Evolutionary conservation across 139 green algal species (phyloP), one percentile per base, ranked within the genome.

Genomic region (Coelastrella sp.): DNA sequence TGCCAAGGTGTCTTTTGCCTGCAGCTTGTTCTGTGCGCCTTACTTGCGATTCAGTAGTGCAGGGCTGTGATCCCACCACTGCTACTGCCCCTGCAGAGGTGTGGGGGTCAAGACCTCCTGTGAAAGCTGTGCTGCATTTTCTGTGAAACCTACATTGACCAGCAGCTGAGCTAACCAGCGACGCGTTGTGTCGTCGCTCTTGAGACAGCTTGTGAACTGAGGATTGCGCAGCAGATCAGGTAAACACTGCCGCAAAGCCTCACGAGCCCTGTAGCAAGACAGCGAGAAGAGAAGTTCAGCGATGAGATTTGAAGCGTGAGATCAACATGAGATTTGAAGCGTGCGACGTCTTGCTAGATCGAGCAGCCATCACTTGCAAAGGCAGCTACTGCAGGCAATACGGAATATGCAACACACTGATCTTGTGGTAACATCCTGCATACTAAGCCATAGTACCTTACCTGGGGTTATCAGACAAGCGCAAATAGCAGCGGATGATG

Each of bases 401-500:
- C n/a, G n/a, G n/a, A 57, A 57, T 2, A 57, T 57, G 48, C 13
- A 0, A 57, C 48, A 57, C 48, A 4, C 48, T 15, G 48, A n/a
- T 15, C 27, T 21, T 38, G 48, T 57, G n/a, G n/a, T n/a, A n/a
- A n/a, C n/a, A n/a, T n/a, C n/a, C n/a, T n/a, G n/a, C n/a, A n/a
- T n/a, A n/a, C n/a, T n/a, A n/a, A n/a, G n/a, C n/a, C n/a, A n/a
- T 57, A 57, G 19, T 1, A 40, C 0, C 88, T 11, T 87, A 92
- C 90, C 91, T 89, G 1, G 90, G 91, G 86, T 98, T 97, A 85
- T 98, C 95, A 2, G 90, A 93, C 21, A 99, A 92, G 3, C 97
- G 90, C 86, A 99, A 93, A 88, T 99, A 99, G 90, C 97, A 99
- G 50, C 97, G 90, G 68, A 99, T 97, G 88, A 99, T 99, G 94